A percentile compares a stretch with the other conserved stretches of the same genome.
These are phyloP conservation scores for Rasamsonia emersonii DNA, from an alignment of 2,329 filamentous ascomycete species.

Conservation along the genomic window DNA sequence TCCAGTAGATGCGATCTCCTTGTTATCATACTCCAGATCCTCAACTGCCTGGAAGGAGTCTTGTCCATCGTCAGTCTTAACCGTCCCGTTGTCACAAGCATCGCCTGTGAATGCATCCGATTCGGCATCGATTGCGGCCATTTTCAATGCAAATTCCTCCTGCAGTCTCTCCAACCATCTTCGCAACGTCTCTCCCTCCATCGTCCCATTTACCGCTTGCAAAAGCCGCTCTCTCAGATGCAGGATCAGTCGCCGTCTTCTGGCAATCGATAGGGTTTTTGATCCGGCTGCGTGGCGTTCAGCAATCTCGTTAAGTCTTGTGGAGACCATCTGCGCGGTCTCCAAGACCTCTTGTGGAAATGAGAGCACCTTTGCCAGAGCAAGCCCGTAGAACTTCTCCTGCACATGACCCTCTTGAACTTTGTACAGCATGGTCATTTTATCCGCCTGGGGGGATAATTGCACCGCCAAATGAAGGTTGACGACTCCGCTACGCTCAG, in stretches of 20 bases:
- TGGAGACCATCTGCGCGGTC: slow-evolving; percentile 58
- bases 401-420: slow-evolving; percentile 62
- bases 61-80: slow-evolving; percentile 7
- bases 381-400: slow-evolving; percentile 74
- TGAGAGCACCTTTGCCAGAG: slow-evolving; percentile 65
- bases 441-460: slow-evolving; percentile 46
- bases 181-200: slow-evolving; percentile 55
- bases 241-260: slow-evolving; percentile 64
- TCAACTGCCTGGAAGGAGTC: slow-evolving; percentile 6
- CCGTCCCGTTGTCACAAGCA: slow-evolving; percentile 1
- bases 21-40: too few relatives aligned
- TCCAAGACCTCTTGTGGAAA: slow-evolving; percentile 61
- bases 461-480: slow-evolving; percentile 75
- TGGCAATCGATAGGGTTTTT: slow-evolving; percentile 49
- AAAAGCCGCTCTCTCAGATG: slow-evolving; percentile 63
- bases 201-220: slow-evolving; percentile 56
- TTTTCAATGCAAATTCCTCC: slow-evolving; percentile 62
- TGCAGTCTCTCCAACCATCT: slow-evolving; percentile 61
- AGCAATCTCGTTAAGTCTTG: slow-evolving; percentile 50
- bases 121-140: slow-evolving; percentile 56
- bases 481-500: slow-evolving; percentile 66
- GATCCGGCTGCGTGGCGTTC: slow-evolving; percentile 53
- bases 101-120: slow-evolving; percentile 3
- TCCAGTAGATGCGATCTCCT: too few relatives aligned
- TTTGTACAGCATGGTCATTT: slow-evolving; percentile 83